Evolutionary conservation across 805 yeast species (phyloP).

Genomic region (Peterozyma xylosa): DNA sequence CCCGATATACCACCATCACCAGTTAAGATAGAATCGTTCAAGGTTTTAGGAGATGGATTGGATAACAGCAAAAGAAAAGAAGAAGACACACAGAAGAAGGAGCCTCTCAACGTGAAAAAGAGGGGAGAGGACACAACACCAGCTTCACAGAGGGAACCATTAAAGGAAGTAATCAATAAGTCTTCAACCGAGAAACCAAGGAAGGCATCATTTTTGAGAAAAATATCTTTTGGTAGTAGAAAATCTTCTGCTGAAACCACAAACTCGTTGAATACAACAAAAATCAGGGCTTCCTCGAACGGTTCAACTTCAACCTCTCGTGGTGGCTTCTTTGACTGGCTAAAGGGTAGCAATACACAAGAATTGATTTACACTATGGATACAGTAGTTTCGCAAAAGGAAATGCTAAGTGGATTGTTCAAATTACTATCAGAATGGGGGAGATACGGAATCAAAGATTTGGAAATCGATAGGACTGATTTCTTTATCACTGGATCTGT

Average conservation of each 20-base stretch:
- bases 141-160: slow-evolving; percentile 4
- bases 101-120: slow-evolving; percentile 1
- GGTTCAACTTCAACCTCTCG: neutral
- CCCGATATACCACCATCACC: slow-evolving; percentile 39
- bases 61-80: neutral
- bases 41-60: slow-evolving; percentile 5
- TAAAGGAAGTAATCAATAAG: slow-evolving; percentile 4
- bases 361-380: slow-evolving; percentile 27
- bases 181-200: slow-evolving; percentile 4
- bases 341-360: slow-evolving; percentile 23
- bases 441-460: slow-evolving; percentile 57
- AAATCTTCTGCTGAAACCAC: slow-evolving; percentile 3
- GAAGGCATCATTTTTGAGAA: slow-evolving; percentile 32
- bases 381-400: slow-evolving; percentile 33
- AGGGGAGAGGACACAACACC: neutral
- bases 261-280: neutral
- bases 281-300: no score
- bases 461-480: slow-evolving; percentile 34
- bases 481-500: slow-evolving; percentile 53
- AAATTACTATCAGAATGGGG: slow-evolving; percentile 63
- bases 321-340: slow-evolving; percentile 31
- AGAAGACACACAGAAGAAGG: neutral
- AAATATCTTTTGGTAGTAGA: slow-evolving; percentile 39
- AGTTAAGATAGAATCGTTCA: slow-evolving; percentile 17
- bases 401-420: slow-evolving; percentile 57